Evolutionary conservation across 345 rosid genomes (phyloP), one percentile per base, ranked within the genome.

Genomic region (Cardamine resedifolia): DNA sequence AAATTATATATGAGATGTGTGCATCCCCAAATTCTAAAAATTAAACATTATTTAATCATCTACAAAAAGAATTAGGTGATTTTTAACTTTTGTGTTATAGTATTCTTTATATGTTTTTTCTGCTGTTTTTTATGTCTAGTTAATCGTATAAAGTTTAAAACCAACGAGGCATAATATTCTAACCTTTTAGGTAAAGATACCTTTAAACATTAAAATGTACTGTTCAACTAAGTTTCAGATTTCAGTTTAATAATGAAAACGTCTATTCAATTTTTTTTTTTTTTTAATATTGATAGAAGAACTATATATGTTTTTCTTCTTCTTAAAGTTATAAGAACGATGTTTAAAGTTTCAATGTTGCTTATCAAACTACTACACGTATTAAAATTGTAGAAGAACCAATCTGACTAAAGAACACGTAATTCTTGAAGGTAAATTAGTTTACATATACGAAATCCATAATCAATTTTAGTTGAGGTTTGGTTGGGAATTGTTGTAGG

Each of bases 331-430:
- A 60, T 57, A 67, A 51, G 63, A 51, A 75, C 18, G 38, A 24
- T 30, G 34, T 41, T 51, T 41, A 64, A 67, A 59, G 74, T 51
- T 75, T 67, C 69, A 43, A 33, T 68, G 64, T 68, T 52, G 69
- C 69, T 59, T 61, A 51, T 75, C 41, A 59, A 61, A 66, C 67
- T 50, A 49, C 28, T 20, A 75, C 79, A 68, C 74, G 74, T 68
- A 75, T 68, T 43, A 28, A 61, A 33, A 43, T 41, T 41, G 43
- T 61, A 50, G 56, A 68, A 75, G 70, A 23, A 68, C 23, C 63
- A 28, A 74, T 23, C 48, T 75, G 36, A 33, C 23, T 51, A 43
- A 24, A 44, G 26, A 58, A 75, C 74, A 53, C 69, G 78, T 75
- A 75, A 60, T 49, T 52, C n/a, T n/a, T 51, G n/a, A 52, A 52